Evolutionary conservation across 768 basidiomycete genomes (phyloP).

Genomic region (Boletus sensibilis): DNA sequence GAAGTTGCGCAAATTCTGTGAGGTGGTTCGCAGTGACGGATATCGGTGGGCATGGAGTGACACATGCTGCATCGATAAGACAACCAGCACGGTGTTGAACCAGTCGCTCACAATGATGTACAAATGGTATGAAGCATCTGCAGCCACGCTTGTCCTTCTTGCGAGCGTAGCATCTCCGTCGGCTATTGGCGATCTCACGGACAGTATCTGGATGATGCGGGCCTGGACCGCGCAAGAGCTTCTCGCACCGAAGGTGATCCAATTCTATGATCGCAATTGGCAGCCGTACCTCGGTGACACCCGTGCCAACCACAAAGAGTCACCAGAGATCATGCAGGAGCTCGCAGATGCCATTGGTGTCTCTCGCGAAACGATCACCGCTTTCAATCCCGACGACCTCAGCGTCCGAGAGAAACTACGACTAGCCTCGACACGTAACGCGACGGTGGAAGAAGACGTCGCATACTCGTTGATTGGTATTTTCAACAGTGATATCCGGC

Average conservation of each 20-base stretch:
- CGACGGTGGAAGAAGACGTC: no score
- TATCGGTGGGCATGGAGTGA: no score
- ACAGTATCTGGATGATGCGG: slow-evolving; percentile 8
- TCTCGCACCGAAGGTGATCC: slow-evolving; percentile 5
- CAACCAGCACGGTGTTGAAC: no score
- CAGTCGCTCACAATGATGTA: no score
- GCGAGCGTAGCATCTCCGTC: neutral
- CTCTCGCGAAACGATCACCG: neutral
- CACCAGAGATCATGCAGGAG: no score
- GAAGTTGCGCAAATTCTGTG: no score
- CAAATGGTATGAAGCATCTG: no score
- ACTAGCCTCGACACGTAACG: no score
- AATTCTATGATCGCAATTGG: slow-evolving; percentile 12
- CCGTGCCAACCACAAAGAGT: no score
- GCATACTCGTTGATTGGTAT: slow-evolving; percentile 14
- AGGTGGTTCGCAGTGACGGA: no score
- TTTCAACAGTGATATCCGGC: slow-evolving; percentile 7
- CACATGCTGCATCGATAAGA: no score
- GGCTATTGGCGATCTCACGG: neutral
- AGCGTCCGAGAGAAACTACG: slow-evolving; percentile 8
- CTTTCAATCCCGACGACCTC: slow-evolving; percentile 8
- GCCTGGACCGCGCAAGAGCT: slow-evolving; percentile 17
- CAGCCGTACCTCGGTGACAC: slow-evolving; percentile 9
- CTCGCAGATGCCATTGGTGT: slow-evolving; percentile 6
- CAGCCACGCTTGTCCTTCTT: slow-evolving; percentile 2